Evolutionary conservation across 345 rosid genomes (phyloP), one percentile per base, ranked within the genome.

Genomic region (Adansonia digitata): DNA sequence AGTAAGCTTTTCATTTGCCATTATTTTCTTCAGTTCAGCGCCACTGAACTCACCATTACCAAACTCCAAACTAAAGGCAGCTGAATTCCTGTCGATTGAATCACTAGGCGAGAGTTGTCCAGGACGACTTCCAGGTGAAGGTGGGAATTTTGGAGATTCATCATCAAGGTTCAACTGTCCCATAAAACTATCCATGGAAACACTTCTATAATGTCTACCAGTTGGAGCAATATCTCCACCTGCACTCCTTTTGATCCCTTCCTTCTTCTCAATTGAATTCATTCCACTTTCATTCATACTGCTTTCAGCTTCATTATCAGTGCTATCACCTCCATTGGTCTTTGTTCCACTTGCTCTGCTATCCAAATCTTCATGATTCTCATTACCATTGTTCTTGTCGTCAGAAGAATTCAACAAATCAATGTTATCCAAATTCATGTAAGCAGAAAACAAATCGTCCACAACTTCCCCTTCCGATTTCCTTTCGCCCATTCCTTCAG

Each of bases 111-210:
- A 95, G 13, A 88, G 85, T 78, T 92, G 96, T 40, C 92, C 82
- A 0, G 91, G 86, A 8, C 84, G 81, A 78, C 81, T 68, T 27
- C 94, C 94, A 2, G 97, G 93, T 14, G 98, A 90, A 77, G 93
- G 94, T 42, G 93, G 94, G 57, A 91, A 79, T 81, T 88, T 92
- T 8, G 91, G 90, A 0, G 94, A 88, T 65, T 94, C 98, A 2
- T 90, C 93, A 1, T 86, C 87, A 18, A 93, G 89, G 72, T 89
- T 88, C 83, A 93, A 72, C 82, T 88, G 90, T 20, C 80, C 97
- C 89, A 93, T 91, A 77, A 93, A 91, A 83, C 98, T 95, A 78
- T 95, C 99, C 82, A 91, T 91, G 7, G 99, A 95, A 77, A 93
- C 85, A 85, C 99, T 95, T 84, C 99, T 85, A 76, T 77, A 91